Evolutionary conservation across 2,329 filamentous ascomycete species (phyloP), one percentile per base, ranked within the genome.

Genomic region (Cadophora luteo-olivacea): DNA sequence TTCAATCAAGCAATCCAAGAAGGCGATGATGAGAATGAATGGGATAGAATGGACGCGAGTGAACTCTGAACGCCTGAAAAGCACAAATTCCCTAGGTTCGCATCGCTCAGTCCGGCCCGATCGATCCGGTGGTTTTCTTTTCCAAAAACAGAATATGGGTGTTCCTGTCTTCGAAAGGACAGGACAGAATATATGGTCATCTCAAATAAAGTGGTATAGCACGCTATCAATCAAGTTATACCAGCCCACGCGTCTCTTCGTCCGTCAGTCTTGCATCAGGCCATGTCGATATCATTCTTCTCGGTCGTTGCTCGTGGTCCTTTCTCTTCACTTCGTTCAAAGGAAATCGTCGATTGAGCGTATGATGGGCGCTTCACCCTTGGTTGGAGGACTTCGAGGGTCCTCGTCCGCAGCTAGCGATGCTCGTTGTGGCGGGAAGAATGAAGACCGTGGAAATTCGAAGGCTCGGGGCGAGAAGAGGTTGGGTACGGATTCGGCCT

Each of bases 291-390:
- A 62, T 36, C 25, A 29, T 49, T 62, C 45, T 24, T 45, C 38
- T 57, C 29, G n/a, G 33, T 54, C 49, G 16, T 61, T 61, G 48
- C 49, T 61, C 45, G 41, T 64, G 33, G 48, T 62, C 49, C 29
- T 67, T 38, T 58, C 41, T 45, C 12, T 5, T 45, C 36, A 69
- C 60, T 48, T 58, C 61, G 45, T 66, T 85, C 84, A 94, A 79
- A 94, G 82, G 63, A 93, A 83, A 75, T 94, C 91, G 77, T 92
- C 90, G 75, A 95, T 95, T 68, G 90, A 94, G 67, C 92, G 85
- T 63, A 89, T 88, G 69, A 95, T 94, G 3, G 92, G 91, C 68
- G 88, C 89, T 77, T 91, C 90, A 49, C 92, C 91, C 75, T 87
- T 88, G 14, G 90, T 92, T 0, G 91, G 90, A 19, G 92, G 92